Base-by-base conservation (phyloP, 1,284 basidiomycete species). In the Ceratobasidium theobromae region DNA sequence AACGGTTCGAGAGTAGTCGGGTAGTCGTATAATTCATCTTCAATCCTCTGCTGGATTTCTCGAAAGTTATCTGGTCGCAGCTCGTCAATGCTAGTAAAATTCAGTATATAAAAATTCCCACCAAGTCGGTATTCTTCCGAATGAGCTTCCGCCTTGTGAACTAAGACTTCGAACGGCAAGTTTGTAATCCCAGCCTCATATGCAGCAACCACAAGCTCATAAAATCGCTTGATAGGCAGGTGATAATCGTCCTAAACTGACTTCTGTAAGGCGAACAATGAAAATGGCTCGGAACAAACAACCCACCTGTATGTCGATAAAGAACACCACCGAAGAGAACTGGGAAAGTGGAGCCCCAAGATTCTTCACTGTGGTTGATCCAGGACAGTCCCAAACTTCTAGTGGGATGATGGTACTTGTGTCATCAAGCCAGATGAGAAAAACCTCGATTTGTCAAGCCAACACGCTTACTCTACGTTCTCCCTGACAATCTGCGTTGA, bases 371-470 rank as follows among this genome's bases (percentile, higher is more conserved):
- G 91, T 87, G 60, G 87, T 85, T 67, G 88, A 91, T 28, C 92
- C 91, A 0, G 96, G 96, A 69, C 92, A 92, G 74, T 98, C 95
- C 93, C 94, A 98, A 74, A 98, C 86, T 75, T 98, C 91, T 25
- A 98, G 84, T 0, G 92, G 91, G 66, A 97, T 87, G 70, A 98
- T 88, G 40, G 93, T 90, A 76, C 95, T 96, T 74, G 27, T n/a
- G n/a, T n/a, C n/a, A 18, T 23, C 21, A 45, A 45, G 41, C 9
- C 23, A 27, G 53, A 53, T 16, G n/a, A 18, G 32, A 38, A n/a
- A 27, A 27, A 40, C 16, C 18, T 14, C 5, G 62, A 21, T 49
- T 2, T 9, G n/a, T 28, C 30, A 28, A 28, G 55, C 45, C 49
- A 48, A 62, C 30, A 8, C 38, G 62, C 84, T 91, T 74, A 96